These are phyloP conservation scores for Ashbya aceris DNA, from an alignment of 1,139 yeast genomes.

Conservation along the genomic window DNA sequence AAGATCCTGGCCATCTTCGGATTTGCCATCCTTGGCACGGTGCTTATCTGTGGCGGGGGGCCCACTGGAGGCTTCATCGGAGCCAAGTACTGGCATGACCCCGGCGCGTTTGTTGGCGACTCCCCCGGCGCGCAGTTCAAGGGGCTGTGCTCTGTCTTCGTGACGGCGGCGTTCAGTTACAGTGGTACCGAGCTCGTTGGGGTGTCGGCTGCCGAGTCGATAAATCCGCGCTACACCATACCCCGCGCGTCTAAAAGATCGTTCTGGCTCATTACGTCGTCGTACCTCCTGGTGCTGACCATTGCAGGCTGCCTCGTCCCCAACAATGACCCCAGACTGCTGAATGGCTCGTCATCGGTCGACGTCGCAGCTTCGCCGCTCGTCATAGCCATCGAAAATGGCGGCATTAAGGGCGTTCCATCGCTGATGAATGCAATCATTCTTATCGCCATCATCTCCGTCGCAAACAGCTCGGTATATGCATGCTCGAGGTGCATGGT, in stretches of 20 bases:
- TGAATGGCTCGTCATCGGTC: constrained; percentile 38
- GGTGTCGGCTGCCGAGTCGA: constrained; percentile 80
- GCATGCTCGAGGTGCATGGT: constrained; percentile 60
- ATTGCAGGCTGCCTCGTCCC: constrained; percentile 65
- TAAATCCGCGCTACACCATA: constrained; percentile 59
- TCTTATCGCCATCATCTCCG: constrained; percentile 54
- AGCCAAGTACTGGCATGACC: constrained; percentile 52
- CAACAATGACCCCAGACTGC: constrained; percentile 43
- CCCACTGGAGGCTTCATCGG: constrained; percentile 52
- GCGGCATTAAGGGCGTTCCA: constrained; percentile 41
- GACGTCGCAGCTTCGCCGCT: constrained; percentile 47
- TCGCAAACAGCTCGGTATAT: constrained; percentile 59
- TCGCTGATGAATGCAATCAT: constrained; percentile 44
- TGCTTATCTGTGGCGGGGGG: constrained; percentile 64
- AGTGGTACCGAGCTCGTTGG: constrained; percentile 72
- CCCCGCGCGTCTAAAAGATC: constrained; percentile 72
- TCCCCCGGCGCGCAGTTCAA: constrained; percentile 37
- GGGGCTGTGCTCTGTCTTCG: constrained; percentile 45
- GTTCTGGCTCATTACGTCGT: constrained; percentile 64
- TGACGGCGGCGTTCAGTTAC: constrained; percentile 43
- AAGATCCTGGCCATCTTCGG: constrained; percentile 59
- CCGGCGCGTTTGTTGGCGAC: constrained; percentile 57
- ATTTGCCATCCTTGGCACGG: constrained; percentile 60
- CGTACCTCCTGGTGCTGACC: constrained; percentile 53
- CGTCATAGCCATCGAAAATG: constrained; percentile 43